phyloP scores from a whole-genome alignment of 164 flowering plant genomes.

The Cinnamomum micranthum region DNA sequence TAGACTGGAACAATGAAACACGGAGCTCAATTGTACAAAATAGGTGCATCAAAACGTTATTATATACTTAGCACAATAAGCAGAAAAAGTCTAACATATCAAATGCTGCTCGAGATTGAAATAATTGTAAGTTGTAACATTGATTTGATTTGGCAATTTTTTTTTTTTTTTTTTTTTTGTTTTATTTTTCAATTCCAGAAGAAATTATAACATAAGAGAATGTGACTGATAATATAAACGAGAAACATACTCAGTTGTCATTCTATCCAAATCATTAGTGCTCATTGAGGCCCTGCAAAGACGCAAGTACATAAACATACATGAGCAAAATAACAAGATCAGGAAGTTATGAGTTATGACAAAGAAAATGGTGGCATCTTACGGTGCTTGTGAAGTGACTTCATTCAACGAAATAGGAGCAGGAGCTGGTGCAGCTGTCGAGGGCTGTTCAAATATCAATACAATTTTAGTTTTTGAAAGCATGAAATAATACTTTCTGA shows the following conservation, averaged over 20 bases:
- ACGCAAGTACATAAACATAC: neutral
- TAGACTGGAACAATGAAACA: neutral
- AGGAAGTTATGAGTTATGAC: neutral
- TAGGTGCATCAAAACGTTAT: neutral
- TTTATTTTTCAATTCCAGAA: neutral
- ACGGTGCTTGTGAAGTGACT: conserved; percentile 40
- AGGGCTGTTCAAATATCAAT: conserved; percentile 26
- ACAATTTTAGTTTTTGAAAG: neutral
- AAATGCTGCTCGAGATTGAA: neutral
- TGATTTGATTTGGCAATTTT: neutral
- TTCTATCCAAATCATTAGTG: conserved; percentile 28
- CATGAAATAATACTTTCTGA: neutral
- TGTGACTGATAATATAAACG: neutral
- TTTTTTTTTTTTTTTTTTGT: too few relatives aligned
- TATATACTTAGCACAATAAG: neutral
- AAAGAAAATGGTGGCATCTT: conserved; percentile 22
- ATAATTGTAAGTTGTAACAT: neutral
- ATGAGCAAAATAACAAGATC: neutral
- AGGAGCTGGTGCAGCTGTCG: conserved; percentile 17
- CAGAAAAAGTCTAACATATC: neutral
- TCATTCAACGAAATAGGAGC: conserved; percentile 40
- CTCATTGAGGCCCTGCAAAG: conserved; percentile 35
- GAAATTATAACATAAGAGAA: neutral
- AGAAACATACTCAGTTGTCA: conserved; percentile 33
- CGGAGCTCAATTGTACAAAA: neutral